A percentile compares a stretch with the other conserved stretches of the same genome.
Conservation (phyloP, 305 asterid species). For the Andrographis paniculata region DNA sequence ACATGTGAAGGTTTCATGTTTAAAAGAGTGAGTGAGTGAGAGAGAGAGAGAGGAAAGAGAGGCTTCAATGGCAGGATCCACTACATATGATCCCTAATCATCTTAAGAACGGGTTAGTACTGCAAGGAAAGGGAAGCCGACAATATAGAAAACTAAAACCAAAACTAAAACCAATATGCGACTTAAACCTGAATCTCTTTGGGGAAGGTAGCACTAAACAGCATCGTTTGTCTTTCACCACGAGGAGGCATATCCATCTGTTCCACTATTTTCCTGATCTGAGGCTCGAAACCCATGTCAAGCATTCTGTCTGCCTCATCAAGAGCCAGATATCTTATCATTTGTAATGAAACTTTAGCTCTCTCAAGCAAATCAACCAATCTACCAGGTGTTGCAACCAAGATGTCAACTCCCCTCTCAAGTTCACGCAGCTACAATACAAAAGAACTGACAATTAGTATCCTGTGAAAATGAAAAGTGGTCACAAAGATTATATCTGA, state of each 20-base stretch:
- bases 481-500: neutral
- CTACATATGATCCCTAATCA: too few species aligned
- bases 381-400: conserved; percentile 83
- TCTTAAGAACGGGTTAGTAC: too few species aligned
- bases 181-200: conserved; percentile 64
- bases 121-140: too few species aligned
- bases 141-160: too few species aligned
- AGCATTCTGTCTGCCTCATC: conserved; percentile 90
- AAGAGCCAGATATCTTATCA: conserved; percentile 70
- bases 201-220: conserved; percentile 90
- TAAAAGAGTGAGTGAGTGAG: too few species aligned
- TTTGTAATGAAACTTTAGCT: conserved; percentile 58
- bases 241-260: conserved; percentile 89
- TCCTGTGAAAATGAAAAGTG: conserved; percentile 7
- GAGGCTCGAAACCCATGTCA: conserved; percentile 92
- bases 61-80: too few species aligned
- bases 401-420: conserved; percentile 78
- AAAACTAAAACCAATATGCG: conserved; percentile 6
- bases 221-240: conserved; percentile 83
- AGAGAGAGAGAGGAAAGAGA: too few species aligned
- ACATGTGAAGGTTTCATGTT: too few species aligned
- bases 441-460: conserved; percentile 11
- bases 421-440: conserved; percentile 62
- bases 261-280: conserved; percentile 81
- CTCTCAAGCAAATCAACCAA: conserved; percentile 76